Conservation (phyloP, 2,329 filamentous ascomycete genomes). For the Phialophora tarda region DNA sequence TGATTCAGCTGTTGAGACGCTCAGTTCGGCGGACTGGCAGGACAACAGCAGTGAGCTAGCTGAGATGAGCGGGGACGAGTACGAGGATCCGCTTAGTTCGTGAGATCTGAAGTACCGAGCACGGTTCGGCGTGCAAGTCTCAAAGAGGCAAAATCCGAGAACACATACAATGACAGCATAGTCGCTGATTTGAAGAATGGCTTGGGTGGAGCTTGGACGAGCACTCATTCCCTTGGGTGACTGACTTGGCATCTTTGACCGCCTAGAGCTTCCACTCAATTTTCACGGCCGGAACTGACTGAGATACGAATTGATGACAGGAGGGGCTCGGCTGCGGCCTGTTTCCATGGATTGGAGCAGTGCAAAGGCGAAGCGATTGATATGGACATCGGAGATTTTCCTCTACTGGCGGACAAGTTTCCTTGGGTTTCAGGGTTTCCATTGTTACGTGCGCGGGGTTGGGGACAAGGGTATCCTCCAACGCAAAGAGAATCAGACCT, state of each 20-base stretch:
- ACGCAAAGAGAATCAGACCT: background rate
- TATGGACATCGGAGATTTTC: background rate
- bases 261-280: background rate
- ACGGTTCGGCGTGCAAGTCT: background rate
- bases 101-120: constrained; percentile 11
- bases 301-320: background rate
- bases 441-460: background rate
- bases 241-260: background rate
- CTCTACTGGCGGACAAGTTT: background rate
- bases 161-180: background rate
- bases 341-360: background rate
- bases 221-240: background rate
- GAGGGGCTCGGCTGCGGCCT: background rate
- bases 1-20: constrained; percentile 31
- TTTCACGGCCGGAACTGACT: background rate
- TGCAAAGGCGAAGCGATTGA: background rate
- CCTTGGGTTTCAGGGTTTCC: background rate
- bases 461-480: background rate
- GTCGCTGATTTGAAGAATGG: background rate
- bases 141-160: background rate
- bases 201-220: background rate
- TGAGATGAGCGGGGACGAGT: constrained; percentile 34
- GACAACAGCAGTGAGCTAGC: constrained; percentile 37
- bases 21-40: constrained; percentile 36
- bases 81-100: constrained; percentile 31